Base-by-base conservation (phyloP, 306 rosid genomes). In the Acacia confusa region DNA sequence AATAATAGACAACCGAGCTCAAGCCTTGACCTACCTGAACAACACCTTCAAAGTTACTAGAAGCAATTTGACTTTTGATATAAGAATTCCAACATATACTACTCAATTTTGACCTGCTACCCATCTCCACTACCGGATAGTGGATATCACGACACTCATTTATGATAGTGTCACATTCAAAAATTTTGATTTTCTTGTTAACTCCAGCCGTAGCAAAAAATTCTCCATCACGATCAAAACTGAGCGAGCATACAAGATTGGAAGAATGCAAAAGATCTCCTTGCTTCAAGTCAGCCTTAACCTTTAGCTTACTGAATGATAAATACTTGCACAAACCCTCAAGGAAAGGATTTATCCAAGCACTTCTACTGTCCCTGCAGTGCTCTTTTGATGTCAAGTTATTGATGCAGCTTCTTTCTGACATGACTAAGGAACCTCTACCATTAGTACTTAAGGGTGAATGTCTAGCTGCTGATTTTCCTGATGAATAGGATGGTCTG, bases 61-160 rank as follows among this genome's bases (percentile, higher is more conserved):
- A 96, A 86, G 99, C 99, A 79, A 93, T 92, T 88, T 96, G 99
- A 84, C 98, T 89, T 84, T 96, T 96, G 87, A 96, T 96, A 80
- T 96, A 96, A 74, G 94, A 84, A 79, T 96, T 96, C 99, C 99
- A 96, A 86, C 97, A 96, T 76, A 93, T 77, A 85, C 94, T 93
- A 89, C 99, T 96, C 80, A 96, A 86, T 88, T 84, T 96, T 45
- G 99, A 93, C 82, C 88, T 87, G 88, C 92, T 85, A 78, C 86
- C 94, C 92, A 96, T 91, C 90, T 96, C 99, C 84, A 93, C 97
- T 24, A 96, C 94, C 1, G 98, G 99, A 87, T 96, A 96, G 86
- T 96, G 98, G 70, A 96, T 92, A 87, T 93, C 97, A 50, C 94
- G 96, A 74, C 90, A 96, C 87, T 93, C 97, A 7, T 91, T 92